Conservation (phyloP, 2,329 filamentous ascomycete species). For the Fusarium begoniae region DNA sequence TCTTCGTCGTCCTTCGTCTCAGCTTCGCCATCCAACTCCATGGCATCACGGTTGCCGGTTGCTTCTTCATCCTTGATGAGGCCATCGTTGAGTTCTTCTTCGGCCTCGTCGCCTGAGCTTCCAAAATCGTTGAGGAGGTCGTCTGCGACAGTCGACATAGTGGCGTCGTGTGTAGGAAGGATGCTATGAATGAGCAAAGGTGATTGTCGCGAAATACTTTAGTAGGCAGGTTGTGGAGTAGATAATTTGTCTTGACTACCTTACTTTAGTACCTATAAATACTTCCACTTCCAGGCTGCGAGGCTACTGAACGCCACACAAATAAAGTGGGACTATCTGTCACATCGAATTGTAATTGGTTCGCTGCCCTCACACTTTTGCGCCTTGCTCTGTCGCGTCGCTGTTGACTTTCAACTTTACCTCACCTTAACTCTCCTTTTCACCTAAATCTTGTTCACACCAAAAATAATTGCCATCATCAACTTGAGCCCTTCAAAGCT, state of each 20-base stretch:
- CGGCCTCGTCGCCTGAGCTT: conserved; percentile 76
- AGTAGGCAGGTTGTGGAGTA: not conserved
- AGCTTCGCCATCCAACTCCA: conserved; percentile 51
- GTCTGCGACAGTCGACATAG: conserved; percentile 90
- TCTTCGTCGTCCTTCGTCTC: conserved; percentile 63
- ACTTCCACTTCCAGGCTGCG: conserved; percentile 35
- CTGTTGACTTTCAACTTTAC: conserved; percentile 21
- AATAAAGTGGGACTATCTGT: not conserved
- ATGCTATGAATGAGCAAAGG: conserved; percentile 6
- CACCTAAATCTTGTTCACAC: not conserved
- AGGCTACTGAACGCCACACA: conserved; percentile 43
- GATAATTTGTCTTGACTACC: conserved; percentile 8
- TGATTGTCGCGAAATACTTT: conserved; percentile 23
- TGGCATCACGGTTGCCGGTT: conserved; percentile 62
- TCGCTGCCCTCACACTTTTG: conserved; percentile 37
- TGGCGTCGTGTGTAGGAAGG: conserved; percentile 31
- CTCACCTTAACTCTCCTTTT: conserved; percentile 3
- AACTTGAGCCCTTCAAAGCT: not conserved
- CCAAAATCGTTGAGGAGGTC: conserved; percentile 82
- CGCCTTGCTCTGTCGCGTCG: conserved; percentile 42
- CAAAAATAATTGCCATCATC: not conserved
- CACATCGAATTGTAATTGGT: not conserved
- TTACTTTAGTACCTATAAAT: conserved; percentile 32
- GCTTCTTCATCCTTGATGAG: conserved; percentile 53
- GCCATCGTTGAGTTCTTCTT: conserved; percentile 65